These are phyloP conservation scores for Sonneratia alba DNA, from an alignment of 345 rosid genomes.

Conservation along the genomic window DNA sequence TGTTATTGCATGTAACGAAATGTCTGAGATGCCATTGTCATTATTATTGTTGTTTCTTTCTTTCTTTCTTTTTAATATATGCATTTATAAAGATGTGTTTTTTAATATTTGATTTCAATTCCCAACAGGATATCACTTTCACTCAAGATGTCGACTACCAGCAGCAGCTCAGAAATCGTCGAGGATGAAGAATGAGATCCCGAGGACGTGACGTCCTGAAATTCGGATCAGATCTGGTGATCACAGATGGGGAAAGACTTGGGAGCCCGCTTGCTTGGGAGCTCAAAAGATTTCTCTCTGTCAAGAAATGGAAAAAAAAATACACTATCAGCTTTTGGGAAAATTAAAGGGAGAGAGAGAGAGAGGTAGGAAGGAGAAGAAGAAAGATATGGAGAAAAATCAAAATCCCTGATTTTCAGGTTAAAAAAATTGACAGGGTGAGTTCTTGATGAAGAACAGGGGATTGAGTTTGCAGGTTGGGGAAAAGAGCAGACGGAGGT, in stretches of 20 bases:
- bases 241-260: constrained; percentile 2
- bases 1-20: too few species aligned
- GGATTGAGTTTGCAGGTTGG: neutral
- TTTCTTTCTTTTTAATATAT: too few species aligned
- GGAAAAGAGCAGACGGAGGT: neutral
- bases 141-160: constrained; percentile 9
- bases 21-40: too few species aligned
- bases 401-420: constrained; percentile 1
- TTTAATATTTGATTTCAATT: neutral
- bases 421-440: too few species aligned
- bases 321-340: neutral
- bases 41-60: too few species aligned
- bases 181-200: constrained; percentile 31
- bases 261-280: neutral
- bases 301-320: neutral
- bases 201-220: constrained; percentile 38
- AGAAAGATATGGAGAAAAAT: neutral
- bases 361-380: too few species aligned
- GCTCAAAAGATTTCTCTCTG: neutral
- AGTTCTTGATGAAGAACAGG: too few species aligned
- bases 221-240: constrained; percentile 18
- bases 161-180: constrained; percentile 25
- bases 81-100: too few species aligned
- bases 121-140: neutral
- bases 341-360: too few species aligned